Conservation (phyloP, 345 rosid genomes). For the Salix caprea region DNA sequence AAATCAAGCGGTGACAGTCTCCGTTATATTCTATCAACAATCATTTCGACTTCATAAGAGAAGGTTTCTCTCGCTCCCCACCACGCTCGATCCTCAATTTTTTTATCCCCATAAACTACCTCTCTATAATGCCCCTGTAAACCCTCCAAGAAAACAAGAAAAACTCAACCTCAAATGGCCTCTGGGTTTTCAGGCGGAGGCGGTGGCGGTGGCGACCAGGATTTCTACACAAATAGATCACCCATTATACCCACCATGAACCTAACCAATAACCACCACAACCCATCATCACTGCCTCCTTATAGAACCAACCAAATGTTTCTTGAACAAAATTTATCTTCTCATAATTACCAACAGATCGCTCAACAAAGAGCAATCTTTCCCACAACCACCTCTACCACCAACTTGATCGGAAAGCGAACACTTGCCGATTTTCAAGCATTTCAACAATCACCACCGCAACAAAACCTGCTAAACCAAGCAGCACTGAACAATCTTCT, state of each 20-base stretch:
- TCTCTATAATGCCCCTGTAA: constrained; percentile 22
- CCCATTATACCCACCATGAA: constrained; percentile 25
- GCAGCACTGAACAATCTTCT: constrained; percentile 42
- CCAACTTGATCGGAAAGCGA: constrained; percentile 54
- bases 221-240: constrained; percentile 58
- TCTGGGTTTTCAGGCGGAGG: constrained; percentile 72
- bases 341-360: constrained; percentile 36
- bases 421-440: constrained; percentile 64
- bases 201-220: constrained; percentile 27
- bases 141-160: constrained; percentile 4
- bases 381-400: background rate
- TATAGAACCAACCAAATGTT: constrained; percentile 50
- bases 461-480: constrained; percentile 11
- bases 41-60: constrained; percentile 25
- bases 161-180: constrained; percentile 40
- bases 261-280: constrained; percentile 22
- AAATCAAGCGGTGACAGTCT: background rate
- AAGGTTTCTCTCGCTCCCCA: constrained; percentile 9
- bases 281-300: constrained; percentile 20
- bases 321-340: constrained; percentile 38
- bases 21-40: constrained; percentile 33
- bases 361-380: constrained; percentile 30
- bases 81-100: constrained; percentile 4
- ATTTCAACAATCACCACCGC: constrained; percentile 22
- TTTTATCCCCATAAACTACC: constrained; percentile 4